Percentiles rank a stretch among this genome's conserved stretches.
These are phyloP conservation scores for Knoxdaviesia capensis DNA, from an alignment of 2,329 filamentous ascomycete genomes.

Conservation along the genomic window DNA sequence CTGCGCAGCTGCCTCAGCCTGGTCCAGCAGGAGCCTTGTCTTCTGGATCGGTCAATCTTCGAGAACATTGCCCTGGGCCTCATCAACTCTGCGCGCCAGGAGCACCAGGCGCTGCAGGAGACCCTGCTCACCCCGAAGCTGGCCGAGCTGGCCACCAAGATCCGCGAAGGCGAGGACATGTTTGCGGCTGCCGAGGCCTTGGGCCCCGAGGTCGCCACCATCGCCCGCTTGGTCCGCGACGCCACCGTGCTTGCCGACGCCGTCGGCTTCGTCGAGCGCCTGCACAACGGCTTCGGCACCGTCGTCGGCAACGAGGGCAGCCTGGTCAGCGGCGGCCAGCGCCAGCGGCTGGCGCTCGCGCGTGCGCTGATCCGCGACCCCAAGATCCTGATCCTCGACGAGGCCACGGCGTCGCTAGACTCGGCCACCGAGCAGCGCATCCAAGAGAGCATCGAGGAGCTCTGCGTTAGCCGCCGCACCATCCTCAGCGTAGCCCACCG, in stretches of 20 bases:
- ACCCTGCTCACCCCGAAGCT: constrained; percentile 28
- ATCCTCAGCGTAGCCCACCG: constrained; percentile 47
- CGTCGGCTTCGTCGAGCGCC: constrained; percentile 28
- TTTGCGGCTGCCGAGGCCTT: constrained; percentile 19
- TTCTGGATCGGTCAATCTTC: constrained; percentile 24
- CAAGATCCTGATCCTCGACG: constrained; percentile 36
- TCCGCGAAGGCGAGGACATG: constrained; percentile 29
- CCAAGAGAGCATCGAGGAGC: constrained; percentile 22
- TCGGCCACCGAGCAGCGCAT: constrained; percentile 35
- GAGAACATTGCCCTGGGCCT: constrained; percentile 31
- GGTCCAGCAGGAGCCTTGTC: constrained; percentile 24
- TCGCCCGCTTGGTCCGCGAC: constrained; percentile 26
- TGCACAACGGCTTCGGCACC: constrained; percentile 33
- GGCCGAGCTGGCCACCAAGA: constrained; percentile 26
- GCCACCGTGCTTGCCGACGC: constrained; percentile 40
- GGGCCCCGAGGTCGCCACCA: constrained; percentile 23
- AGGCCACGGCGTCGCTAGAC: constrained; percentile 40
- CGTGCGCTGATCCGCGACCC: constrained; percentile 35
- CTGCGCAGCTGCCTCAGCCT: constrained; percentile 21
- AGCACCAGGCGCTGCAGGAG: constrained; percentile 19
- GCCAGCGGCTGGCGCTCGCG: constrained; percentile 38
- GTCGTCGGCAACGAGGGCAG: constrained; percentile 31
- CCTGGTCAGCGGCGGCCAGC: constrained; percentile 37
- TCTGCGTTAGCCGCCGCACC: constrained; percentile 26
- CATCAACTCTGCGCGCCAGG: constrained; percentile 19